These are phyloP conservation scores for Saccharomycopsis fibuligera DNA, from an alignment of 805 yeast genomes.

Conservation along the genomic window DNA sequence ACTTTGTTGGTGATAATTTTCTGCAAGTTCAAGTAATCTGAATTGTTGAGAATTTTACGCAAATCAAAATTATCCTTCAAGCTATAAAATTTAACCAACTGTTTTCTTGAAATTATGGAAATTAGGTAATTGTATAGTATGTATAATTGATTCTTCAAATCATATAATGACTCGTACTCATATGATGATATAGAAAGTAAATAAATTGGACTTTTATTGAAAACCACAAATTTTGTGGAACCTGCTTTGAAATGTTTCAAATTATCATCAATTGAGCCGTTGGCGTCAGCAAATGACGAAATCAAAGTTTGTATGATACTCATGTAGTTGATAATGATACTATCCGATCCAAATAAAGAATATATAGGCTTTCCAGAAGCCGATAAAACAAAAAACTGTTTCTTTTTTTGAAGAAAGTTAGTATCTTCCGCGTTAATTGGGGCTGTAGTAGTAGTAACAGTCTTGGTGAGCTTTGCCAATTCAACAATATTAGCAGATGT, in stretches of 20 bases:
- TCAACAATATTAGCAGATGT: not conserved
- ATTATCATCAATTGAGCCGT: conserved; percentile 26
- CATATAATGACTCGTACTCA: conserved; percentile 44
- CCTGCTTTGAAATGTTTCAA: conserved; percentile 49
- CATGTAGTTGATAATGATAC: conserved; percentile 58
- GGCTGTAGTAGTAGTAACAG: not conserved
- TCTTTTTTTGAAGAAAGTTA: conserved; percentile 28
- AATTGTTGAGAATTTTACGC: conserved; percentile 53
- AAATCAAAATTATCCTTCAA: conserved; percentile 77
- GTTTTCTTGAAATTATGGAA: conserved; percentile 79
- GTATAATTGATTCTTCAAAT: conserved; percentile 58
- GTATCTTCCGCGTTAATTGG: not conserved
- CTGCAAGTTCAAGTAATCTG: conserved; percentile 11
- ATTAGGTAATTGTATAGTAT: conserved; percentile 69
- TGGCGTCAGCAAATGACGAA: conserved; percentile 43
- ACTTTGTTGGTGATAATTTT: conserved; percentile 36
- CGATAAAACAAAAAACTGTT: conserved; percentile 75
- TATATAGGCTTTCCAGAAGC: conserved; percentile 87
- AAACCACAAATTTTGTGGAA: conserved; percentile 47
- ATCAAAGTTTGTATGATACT: conserved; percentile 79
- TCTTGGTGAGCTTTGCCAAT: not conserved
- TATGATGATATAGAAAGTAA: conserved; percentile 59
- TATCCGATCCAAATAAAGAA: conserved; percentile 68
- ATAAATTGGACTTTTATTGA: conserved; percentile 62
- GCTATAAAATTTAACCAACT: conserved; percentile 59